These are phyloP conservation scores for Raddia distichophylla DNA, from an alignment of 176 grass and related monocot species.

Conservation along the genomic window DNA sequence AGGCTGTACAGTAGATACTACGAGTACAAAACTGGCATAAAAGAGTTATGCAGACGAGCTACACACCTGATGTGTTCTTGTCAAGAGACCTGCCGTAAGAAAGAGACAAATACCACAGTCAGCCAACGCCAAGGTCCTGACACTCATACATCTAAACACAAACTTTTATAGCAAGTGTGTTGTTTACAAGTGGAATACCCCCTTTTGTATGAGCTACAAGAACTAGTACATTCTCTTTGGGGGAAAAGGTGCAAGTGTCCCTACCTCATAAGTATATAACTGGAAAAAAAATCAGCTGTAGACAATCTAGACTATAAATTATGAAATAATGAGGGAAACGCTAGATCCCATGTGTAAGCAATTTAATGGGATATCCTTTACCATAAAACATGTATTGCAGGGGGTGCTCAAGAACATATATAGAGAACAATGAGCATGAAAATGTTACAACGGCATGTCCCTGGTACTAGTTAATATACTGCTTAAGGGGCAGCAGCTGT, in stretches of 20 bases:
- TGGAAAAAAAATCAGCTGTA: neutral
- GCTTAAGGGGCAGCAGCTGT: no score
- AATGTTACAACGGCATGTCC: no score
- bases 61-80: conserved; percentile 68
- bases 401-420: no score
- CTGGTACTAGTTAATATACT: no score
- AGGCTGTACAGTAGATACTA: conserved; percentile 3
- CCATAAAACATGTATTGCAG: no score
- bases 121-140: conserved; percentile 38
- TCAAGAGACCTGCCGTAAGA: conserved; percentile 62
- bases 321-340: no score
- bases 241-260: neutral
- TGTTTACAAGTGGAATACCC: conserved; percentile 13
- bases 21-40: neutral
- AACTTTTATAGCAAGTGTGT: neutral
- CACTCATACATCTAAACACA: conserved; percentile 18
- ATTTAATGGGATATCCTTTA: no score
- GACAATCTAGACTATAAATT: no score
- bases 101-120: conserved; percentile 35
- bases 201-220: neutral
- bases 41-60: conserved; percentile 28
- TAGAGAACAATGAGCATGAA: no score
- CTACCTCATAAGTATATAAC: neutral
- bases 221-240: neutral
- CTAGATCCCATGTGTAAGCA: no score